Evolutionary conservation across 176 grass and related monocot species (phyloP).

Genomic region (Triticum timopheevii): DNA sequence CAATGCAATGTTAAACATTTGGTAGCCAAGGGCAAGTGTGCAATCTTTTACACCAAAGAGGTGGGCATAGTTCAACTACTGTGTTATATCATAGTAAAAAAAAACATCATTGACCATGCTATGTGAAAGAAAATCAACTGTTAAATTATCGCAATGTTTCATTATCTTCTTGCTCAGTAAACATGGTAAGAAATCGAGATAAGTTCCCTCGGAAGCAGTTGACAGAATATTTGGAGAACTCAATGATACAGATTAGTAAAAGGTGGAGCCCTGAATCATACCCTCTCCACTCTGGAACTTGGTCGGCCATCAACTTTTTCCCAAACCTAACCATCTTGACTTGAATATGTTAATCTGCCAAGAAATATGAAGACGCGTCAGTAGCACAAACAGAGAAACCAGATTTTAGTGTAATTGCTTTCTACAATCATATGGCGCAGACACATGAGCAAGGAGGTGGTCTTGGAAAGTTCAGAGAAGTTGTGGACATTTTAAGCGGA

Average conservation of each 20-base stretch:
- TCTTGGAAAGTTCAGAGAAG: not conserved
- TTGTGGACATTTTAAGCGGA: not conserved
- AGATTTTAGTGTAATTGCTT: not conserved
- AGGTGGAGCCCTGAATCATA: conserved; percentile 28
- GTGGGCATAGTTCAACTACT: not conserved
- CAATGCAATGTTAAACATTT: conserved; percentile 1
- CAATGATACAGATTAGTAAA: not conserved
- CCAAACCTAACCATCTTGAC: conserved; percentile 89
- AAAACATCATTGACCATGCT: not conserved
- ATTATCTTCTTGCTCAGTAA: conserved; percentile 7
- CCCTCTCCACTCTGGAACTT: conserved; percentile 84
- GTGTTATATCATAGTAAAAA: not conserved
- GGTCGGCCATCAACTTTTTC: conserved; percentile 75
- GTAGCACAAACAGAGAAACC: not conserved
- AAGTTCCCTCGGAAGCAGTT: not conserved
- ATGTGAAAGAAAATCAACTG: not conserved
- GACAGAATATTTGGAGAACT: not conserved
- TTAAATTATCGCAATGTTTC: not conserved
- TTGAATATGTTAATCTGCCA: conserved; percentile 39
- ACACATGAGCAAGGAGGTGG: not conserved
- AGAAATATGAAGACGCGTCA: conserved; percentile 32
- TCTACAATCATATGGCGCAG: not conserved
- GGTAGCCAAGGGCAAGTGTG: not conserved
- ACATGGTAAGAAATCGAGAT: not conserved
- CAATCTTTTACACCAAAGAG: not conserved